A percentile compares a stretch with the other conserved stretches of the same genome.
Evolutionary conservation across 1,139 yeast genomes (phyloP).

Genomic region (Yamadazyma songkhlaensis): DNA sequence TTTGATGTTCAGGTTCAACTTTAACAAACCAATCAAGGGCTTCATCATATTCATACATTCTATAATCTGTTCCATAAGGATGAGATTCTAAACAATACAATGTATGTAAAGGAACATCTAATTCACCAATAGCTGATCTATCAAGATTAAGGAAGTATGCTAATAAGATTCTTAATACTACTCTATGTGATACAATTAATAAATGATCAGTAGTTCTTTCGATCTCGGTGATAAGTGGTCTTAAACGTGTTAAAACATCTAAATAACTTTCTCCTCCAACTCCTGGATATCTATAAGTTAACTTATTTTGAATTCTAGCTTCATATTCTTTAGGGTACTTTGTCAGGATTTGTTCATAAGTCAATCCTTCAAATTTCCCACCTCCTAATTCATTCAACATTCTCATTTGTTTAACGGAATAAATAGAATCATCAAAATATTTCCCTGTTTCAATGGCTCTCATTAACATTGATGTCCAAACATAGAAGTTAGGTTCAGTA

Average conservation of each 20-base stretch:
- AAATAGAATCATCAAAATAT: constrained; percentile 68
- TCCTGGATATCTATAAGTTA: constrained; percentile 89
- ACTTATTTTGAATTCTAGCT: constrained; percentile 70
- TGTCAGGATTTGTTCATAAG: constrained; percentile 75
- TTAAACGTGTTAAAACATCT: constrained; percentile 85
- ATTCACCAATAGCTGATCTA: constrained; percentile 78
- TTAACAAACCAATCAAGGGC: constrained; percentile 72
- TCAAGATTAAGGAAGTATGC: constrained; percentile 89
- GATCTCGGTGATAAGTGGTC: constrained; percentile 88
- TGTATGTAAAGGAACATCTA: constrained; percentile 91
- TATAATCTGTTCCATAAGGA: constrained; percentile 94
- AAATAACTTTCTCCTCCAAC: constrained; percentile 96
- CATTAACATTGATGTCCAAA: constrained; percentile 87
- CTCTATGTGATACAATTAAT: constrained; percentile 82
- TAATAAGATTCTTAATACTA: constrained; percentile 79
- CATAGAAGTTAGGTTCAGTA: constrained; percentile 72
- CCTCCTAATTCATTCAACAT: constrained; percentile 94
- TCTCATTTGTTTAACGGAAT: constrained; percentile 83
- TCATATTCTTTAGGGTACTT: constrained; percentile 76
- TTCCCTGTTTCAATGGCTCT: constrained; percentile 79
- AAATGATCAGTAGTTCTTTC: constrained; percentile 91
- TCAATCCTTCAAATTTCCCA: constrained; percentile 86
- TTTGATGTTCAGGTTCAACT: constrained; percentile 65
- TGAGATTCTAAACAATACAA: constrained; percentile 86
- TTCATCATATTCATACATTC: constrained; percentile 84